Percentiles rank a stretch among this genome's conserved stretches.
phyloP scores from a whole-genome alignment of 768 basidiomycete genomes.

The Tulasnella calospora region DNA sequence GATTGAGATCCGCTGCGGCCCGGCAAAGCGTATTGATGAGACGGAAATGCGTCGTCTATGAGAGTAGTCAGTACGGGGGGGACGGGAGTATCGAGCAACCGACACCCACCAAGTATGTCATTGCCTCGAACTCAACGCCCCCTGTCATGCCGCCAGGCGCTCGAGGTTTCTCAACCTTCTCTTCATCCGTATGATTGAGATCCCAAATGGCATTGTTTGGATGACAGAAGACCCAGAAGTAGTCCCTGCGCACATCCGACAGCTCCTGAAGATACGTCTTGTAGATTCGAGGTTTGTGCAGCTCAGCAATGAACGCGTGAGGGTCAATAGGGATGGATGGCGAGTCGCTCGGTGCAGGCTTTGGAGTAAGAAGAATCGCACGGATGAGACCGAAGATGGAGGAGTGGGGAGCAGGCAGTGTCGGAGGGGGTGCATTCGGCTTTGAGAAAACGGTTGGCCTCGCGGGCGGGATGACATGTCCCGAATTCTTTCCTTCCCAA shows the following conservation, averaged over 20 bases:
- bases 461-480: constrained; percentile 30
- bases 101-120: constrained; percentile 82
- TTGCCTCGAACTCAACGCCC: constrained; percentile 96
- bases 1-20: constrained; percentile 57
- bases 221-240: constrained; percentile 97
- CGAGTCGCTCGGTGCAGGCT: constrained; percentile 60
- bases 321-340: constrained; percentile 59
- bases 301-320: constrained; percentile 73
- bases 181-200: constrained; percentile 75
- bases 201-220: constrained; percentile 90
- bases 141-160: constrained; percentile 98
- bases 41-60: constrained; percentile 79
- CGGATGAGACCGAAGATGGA: constrained; percentile 70
- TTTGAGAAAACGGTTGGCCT: constrained; percentile 29
- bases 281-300: constrained; percentile 67
- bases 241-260: constrained; percentile 85
- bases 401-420: constrained; percentile 68
- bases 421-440: constrained; percentile 47
- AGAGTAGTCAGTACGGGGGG: neutral
- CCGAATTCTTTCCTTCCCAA: constrained; percentile 22
- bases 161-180: constrained; percentile 77
- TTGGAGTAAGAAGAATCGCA: constrained; percentile 65
- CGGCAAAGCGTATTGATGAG: constrained; percentile 76
- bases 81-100: neutral
- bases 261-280: constrained; percentile 79